phyloP scores from a whole-genome alignment of 768 basidiomycete species.

The Serendipita vermifera region DNA sequence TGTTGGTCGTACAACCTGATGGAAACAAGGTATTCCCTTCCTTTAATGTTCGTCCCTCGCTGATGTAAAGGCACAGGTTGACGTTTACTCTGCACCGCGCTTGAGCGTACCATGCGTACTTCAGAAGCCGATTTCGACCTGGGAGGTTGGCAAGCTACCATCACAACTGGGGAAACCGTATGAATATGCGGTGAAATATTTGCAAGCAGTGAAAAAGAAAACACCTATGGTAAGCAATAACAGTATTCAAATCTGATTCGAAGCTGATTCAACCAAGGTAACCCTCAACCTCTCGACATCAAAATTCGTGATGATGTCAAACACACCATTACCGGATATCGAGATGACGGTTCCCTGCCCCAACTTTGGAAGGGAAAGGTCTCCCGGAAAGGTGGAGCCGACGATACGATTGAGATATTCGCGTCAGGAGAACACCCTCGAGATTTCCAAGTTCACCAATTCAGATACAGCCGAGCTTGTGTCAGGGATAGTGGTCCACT shows the following conservation, averaged over 20 bases:
- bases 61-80: background rate
- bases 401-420: background rate
- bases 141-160: background rate
- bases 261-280: too few relatives aligned
- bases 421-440: background rate
- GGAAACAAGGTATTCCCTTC: background rate
- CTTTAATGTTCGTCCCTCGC: background rate
- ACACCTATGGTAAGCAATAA: background rate
- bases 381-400: background rate
- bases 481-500: too few relatives aligned
- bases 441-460: background rate
- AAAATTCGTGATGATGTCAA: slow-evolving; percentile 3
- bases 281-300: too few relatives aligned
- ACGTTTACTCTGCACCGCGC: background rate
- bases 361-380: background rate
- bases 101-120: background rate
- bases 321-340: background rate
- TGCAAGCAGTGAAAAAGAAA: background rate
- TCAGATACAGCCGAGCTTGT: too few relatives aligned
- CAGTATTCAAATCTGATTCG: too few relatives aligned
- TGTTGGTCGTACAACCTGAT: background rate
- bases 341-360: background rate
- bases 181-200: background rate
- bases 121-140: background rate
- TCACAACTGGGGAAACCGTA: background rate